phyloP scores from a whole-genome alignment of 306 rosid species.

The Prunus kanzakura region DNA sequence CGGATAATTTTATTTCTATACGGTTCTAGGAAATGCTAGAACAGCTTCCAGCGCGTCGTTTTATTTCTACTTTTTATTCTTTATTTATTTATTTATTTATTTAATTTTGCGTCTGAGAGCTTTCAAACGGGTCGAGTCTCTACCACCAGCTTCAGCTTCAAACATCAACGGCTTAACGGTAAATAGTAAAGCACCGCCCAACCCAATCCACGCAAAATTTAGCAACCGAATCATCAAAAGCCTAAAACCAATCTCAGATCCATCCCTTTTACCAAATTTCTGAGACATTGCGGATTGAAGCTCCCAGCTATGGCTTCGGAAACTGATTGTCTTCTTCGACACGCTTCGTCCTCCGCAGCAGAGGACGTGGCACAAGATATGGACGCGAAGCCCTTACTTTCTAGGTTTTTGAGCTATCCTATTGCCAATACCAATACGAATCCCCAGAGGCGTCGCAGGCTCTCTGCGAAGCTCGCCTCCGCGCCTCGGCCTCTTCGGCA shows the following conservation, averaged over 20 bases:
- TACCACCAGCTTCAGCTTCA: not conserved
- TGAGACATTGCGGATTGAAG: not conserved
- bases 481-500: conserved; percentile 18
- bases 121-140: not conserved
- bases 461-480: not conserved
- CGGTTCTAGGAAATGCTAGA: too few relatives aligned
- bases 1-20: too few relatives aligned
- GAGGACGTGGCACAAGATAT: not conserved
- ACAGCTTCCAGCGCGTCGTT: too few relatives aligned
- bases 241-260: not conserved
- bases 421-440: not conserved
- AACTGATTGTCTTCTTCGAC: conserved; percentile 12
- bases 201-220: not conserved
- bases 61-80: not conserved
- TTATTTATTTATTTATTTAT: not conserved
- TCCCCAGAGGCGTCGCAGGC: conserved; percentile 35
- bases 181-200: not conserved
- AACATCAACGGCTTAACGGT: not conserved
- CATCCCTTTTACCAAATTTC: not conserved
- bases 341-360: not conserved
- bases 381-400: conserved; percentile 19
- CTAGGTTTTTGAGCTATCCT: conserved; percentile 18
- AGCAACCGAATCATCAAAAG: not conserved
- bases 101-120: not conserved
- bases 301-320: not conserved